Evolutionary conservation across 371 early-diverging fungal species (phyloP).

Genomic region (Mortierella sp.): DNA sequence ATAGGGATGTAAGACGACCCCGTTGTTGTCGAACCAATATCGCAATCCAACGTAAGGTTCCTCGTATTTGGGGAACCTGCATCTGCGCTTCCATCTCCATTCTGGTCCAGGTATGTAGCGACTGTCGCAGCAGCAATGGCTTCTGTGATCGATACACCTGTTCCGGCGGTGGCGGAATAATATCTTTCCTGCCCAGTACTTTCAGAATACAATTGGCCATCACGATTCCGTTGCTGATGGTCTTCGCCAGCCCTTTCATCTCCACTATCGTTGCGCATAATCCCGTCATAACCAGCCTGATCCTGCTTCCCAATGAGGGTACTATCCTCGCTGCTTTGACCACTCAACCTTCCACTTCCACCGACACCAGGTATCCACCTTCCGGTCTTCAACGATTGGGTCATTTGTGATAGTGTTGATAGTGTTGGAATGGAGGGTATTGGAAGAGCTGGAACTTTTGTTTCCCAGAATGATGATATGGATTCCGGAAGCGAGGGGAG

Average conservation of each 20-base stretch:
- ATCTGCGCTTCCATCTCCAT: constrained; percentile 4
- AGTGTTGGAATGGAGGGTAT: constrained; percentile 36
- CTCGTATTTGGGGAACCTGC: constrained; percentile 1
- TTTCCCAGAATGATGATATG: constrained; percentile 48
- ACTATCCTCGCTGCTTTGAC: background rate
- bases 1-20: background rate
- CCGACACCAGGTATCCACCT: constrained; percentile 23
- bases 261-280: background rate
- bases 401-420: constrained; percentile 34
- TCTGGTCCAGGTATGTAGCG: constrained; percentile 33
- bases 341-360: background rate
- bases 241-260: background rate
- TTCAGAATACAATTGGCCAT: background rate
- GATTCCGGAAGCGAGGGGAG: constrained; percentile 31
- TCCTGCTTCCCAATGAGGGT: too few species aligned
- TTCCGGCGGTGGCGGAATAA: constrained; percentile 1
- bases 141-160: constrained; percentile 26
- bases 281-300: background rate
- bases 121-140: constrained; percentile 41
- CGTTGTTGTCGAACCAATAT: background rate
- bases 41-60: too few species aligned
- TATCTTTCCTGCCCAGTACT: background rate
- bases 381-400: constrained; percentile 41
- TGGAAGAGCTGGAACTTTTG: constrained; percentile 33
- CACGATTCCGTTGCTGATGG: background rate